Evolutionary conservation across 129 eudicot genomes (phyloP), one percentile per base, ranked within the genome.

Genomic region (Glebionis coronaria): DNA sequence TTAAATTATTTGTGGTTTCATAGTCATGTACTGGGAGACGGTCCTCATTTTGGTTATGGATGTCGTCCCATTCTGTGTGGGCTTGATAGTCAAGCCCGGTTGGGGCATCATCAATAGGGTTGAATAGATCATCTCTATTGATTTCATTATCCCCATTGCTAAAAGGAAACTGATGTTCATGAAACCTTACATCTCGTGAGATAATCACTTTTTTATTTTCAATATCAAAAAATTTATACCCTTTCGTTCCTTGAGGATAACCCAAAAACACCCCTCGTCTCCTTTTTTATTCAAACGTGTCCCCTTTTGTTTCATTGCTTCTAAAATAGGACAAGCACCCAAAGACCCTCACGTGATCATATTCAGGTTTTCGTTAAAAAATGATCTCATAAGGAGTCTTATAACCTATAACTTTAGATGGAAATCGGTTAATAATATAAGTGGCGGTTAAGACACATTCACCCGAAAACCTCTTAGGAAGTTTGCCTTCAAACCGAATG

Each of bases 321-420:
- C 56, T 50, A 50, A 50, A 50, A 50, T 50, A 50, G 15, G 56
- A 3, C 56, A 50, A 50, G 4, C 56, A 50, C 10, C 56, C 20
- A 50, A 50, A 50, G 15, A 50, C 56, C 18, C 15, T 50, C 56
- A 50, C 10, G 19, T n/a, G 19, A 5, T 12, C 56, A 3, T 13
- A 50, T 4, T 50, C 56, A 15, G 20, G 56, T 50, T 50, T 50
- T 50, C 15, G 8, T 14, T 50, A 21, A 57, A 57, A 11, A n/a
- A 6, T 57, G 40, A 23, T 23, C 15, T 57, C 63, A 23, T 57
- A 57, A 4, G 63, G 63, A 18, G 40, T 57, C 27, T 57, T 57
- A 13, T 57, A 9, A 2, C 3, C n/a, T 21, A 57, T 29, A 0
- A 57, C 12, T 57, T 57, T 57, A 4, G 62, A 56, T 0, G 62